phyloP scores from a whole-genome alignment of 768 basidiomycete genomes.

The Amylocystis lapponica region DNA sequence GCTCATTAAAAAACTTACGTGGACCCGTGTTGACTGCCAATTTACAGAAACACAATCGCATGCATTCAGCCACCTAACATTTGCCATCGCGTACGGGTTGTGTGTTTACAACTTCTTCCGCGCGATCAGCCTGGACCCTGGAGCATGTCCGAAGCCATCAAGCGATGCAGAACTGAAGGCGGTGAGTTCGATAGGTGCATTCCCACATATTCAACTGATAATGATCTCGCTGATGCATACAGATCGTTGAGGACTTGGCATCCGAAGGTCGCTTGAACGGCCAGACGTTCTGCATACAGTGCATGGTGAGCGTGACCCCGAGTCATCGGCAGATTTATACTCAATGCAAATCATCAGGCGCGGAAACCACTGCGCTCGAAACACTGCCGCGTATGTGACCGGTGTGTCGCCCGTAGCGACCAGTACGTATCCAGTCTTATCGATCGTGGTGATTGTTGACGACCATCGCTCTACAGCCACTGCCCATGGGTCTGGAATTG shows the following conservation, averaged over 20 bases:
- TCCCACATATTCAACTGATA: too few species aligned
- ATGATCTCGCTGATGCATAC: constrained; percentile 1
- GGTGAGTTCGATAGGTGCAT: constrained; percentile 38
- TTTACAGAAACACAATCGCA: constrained; percentile 69
- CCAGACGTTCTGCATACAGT: constrained; percentile 93
- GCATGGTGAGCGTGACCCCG: constrained; percentile 58
- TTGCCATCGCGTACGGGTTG: constrained; percentile 60
- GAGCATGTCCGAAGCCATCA: constrained; percentile 73
- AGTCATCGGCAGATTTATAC: neutral
- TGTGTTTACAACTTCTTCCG: constrained; percentile 92
- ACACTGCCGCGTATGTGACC: constrained; percentile 89
- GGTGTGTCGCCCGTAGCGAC: constrained; percentile 85
- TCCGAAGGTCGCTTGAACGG: constrained; percentile 87
- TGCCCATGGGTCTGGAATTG: constrained; percentile 99
- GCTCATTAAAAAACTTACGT: neutral
- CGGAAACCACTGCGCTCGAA: constrained; percentile 91
- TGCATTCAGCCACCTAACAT: constrained; percentile 69
- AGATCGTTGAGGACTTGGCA: constrained; percentile 91
- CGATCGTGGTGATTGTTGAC: constrained; percentile 4
- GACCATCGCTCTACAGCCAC: constrained; percentile 53
- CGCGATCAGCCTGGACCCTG: constrained; percentile 83
- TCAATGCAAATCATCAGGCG: constrained; percentile 38
- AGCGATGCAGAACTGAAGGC: constrained; percentile 85
- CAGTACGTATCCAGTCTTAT: constrained; percentile 54
- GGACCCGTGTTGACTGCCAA: neutral